These are phyloP conservation scores for Isoetes engelmannii DNA, from an alignment of 83 land plant species.

Conservation along the genomic window DNA sequence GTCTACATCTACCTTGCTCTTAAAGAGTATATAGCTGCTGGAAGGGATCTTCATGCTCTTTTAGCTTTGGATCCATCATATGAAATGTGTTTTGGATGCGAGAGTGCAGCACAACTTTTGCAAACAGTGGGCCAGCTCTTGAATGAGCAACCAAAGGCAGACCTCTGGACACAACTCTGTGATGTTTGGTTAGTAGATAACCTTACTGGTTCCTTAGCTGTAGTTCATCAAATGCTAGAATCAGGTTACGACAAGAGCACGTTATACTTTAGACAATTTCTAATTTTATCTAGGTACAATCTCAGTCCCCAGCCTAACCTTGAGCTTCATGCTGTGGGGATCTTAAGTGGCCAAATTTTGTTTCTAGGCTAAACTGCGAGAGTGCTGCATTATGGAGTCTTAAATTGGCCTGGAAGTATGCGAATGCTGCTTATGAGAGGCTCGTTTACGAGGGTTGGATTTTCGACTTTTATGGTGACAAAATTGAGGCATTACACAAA, in stretches of 20 bases:
- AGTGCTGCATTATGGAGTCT: slow-evolving; percentile 91
- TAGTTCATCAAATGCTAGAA: slow-evolving; percentile 90
- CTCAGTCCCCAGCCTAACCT: background rate
- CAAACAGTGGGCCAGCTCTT: slow-evolving; percentile 47
- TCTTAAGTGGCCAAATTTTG: background rate
- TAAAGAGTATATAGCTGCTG: slow-evolving; percentile 70
- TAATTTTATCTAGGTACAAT: slow-evolving; percentile 69
- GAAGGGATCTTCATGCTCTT: slow-evolving; percentile 65
- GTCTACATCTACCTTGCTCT: slow-evolving; percentile 68
- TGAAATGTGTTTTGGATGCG: slow-evolving; percentile 67
- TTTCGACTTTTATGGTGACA: slow-evolving; percentile 79
- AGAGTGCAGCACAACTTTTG: slow-evolving; percentile 59
- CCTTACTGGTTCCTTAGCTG: slow-evolving; percentile 89
- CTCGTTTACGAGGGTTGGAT: slow-evolving; percentile 97
- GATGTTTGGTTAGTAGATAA: slow-evolving; percentile 94
- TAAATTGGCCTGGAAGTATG: slow-evolving; percentile 67
- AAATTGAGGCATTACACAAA: slow-evolving; percentile 77
- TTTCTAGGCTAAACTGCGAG: slow-evolving; percentile 50
- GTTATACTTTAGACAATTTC: slow-evolving; percentile 73
- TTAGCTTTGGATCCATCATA: slow-evolving; percentile 72
- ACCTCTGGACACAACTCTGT: slow-evolving; percentile 94
- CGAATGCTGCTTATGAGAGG: slow-evolving; percentile 53
- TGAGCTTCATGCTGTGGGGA: background rate
- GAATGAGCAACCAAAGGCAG: slow-evolving; percentile 66
- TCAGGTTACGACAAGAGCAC: slow-evolving; percentile 69